Conservation (phyloP, 257 asterid genomes). For the Primulina tabacum region DNA sequence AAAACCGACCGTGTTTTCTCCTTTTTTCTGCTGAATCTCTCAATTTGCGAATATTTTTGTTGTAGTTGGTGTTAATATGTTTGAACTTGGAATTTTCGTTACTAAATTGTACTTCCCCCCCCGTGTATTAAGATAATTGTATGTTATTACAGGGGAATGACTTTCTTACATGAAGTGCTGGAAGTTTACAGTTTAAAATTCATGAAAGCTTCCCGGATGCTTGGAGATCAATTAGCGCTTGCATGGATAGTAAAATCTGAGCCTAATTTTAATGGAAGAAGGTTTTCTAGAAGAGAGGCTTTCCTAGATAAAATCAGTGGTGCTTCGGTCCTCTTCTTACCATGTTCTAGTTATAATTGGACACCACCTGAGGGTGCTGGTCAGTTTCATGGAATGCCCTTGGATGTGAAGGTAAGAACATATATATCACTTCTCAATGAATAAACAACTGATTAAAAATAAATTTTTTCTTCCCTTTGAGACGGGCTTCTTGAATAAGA, state of each 20-base stretch:
- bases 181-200: conserved; percentile 52
- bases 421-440: not conserved
- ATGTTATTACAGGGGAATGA: conserved; percentile 55
- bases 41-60: not conserved
- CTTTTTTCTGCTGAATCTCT: not conserved
- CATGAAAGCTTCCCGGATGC: conserved; percentile 92
- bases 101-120: not conserved
- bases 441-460: not conserved
- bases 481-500: conserved; percentile 6
- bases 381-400: conserved; percentile 96
- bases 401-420: conserved; percentile 80
- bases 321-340: conserved; percentile 73
- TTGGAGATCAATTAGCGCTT: conserved; percentile 95
- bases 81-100: conserved; percentile 5
- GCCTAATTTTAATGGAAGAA: conserved; percentile 48
- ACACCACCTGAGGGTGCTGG: conserved; percentile 99
- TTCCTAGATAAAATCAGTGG: conserved; percentile 53
- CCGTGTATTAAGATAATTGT: conserved; percentile 9
- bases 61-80: not conserved
- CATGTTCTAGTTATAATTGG: conserved; percentile 86
- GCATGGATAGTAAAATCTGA: conserved; percentile 74
- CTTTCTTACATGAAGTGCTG: conserved; percentile 66
- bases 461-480: not conserved
- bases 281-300: conserved; percentile 58
- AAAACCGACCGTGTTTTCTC: conserved; percentile 2